Base-by-base conservation (phyloP, 1,284 basidiomycete species). In the Malassezia psittaci region DNA sequence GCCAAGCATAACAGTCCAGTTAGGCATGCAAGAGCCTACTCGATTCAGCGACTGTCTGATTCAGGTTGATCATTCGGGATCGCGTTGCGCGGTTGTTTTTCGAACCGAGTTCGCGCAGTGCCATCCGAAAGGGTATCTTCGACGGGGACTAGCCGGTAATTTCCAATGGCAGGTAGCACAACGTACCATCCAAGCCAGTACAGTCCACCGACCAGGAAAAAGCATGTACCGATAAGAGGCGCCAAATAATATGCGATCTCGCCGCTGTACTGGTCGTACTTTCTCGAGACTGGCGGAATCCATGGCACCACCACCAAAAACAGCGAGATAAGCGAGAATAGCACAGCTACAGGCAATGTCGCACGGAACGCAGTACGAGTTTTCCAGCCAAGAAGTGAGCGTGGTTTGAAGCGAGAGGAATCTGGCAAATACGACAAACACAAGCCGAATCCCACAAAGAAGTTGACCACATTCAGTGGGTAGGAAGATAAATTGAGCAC, bases 401-500 rank as follows among this genome's bases (percentile, higher is more conserved):
- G n/a, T 1, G 54, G 56, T 12, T 54, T 57, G n/a, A 51, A 32
- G 1, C 35, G 40, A 1, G 38, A 51, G 0, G 41, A 40, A 19
- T 40, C 32, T 7, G 59, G 56, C 15, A 73, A 43, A 57, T 68
- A 71, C 10, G 66, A 44, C 8, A 60, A 19, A 40, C 83, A 81
- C 3, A 84, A 76, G 13, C 81, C 83, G 78, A 80, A 43, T 38
- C 82, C 78, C 51, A 83, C 78, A 59, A 81, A 80, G 3, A 83
- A 67, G 65, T 81, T 80, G 62, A 74, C 65, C 18, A 71, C 60
- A 51, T 69, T 67, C 34, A 54, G 52, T 5, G 82, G 82, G 62
- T 83, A 83, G 6, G 80, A 80, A 62, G 81, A 77, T 2, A 83
- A 74, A 53, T 83, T 80, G 1, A 83, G 71, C 50, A 82, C 81